Percentiles rank a stretch among this genome's conserved stretches.
Conservation (phyloP, 306 rosid genomes). For the Cotoneaster glaucophyllus region DNA sequence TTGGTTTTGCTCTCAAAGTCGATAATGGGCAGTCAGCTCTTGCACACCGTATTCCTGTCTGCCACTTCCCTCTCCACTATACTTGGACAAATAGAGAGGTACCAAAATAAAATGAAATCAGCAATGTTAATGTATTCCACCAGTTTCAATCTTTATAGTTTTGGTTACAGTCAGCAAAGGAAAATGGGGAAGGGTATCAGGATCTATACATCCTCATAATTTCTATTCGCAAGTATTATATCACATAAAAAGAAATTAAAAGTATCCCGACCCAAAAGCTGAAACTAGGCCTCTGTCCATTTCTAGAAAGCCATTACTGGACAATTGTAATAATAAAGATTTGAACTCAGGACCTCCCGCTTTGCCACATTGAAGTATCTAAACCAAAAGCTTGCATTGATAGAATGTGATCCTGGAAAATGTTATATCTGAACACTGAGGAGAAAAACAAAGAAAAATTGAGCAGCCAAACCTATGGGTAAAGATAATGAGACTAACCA, state of each 20-base stretch:
- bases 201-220: not conserved
- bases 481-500: not conserved
- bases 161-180: not conserved
- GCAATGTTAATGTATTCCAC: slow-evolving; percentile 1
- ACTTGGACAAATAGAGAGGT: slow-evolving; percentile 28
- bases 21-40: slow-evolving; percentile 97
- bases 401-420: not conserved
- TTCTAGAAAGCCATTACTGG: not conserved
- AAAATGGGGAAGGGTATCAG: not conserved
- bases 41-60: slow-evolving; percentile 90
- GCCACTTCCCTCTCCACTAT: slow-evolving; percentile 99
- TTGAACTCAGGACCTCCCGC: not conserved
- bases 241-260: not conserved
- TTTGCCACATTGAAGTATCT: not conserved
- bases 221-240: not conserved
- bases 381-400: not conserved
- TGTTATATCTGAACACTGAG: not conserved
- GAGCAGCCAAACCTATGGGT: not conserved
- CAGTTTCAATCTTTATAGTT: not conserved
- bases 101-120: slow-evolving; percentile 22
- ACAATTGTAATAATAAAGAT: not conserved
- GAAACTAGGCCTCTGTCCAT: not conserved
- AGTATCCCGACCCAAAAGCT: not conserved
- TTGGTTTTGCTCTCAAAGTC: slow-evolving; percentile 92
- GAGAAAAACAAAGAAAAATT: not conserved